Base-by-base conservation (phyloP, 2,329 filamentous ascomycete genomes). In the Diaporthe citriasiana region DNA sequence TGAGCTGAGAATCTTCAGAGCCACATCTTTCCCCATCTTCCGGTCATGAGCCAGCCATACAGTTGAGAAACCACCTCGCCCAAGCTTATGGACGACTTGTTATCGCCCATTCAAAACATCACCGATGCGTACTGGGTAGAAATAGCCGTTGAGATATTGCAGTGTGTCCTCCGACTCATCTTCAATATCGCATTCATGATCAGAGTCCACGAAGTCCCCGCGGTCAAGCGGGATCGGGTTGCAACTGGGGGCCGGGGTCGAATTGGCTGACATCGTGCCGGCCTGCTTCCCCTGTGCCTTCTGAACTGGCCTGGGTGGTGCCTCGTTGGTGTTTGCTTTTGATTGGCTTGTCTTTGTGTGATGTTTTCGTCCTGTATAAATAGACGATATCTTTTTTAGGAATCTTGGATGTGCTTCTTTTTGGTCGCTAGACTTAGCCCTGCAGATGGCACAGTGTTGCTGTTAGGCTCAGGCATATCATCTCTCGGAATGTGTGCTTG, bases 21-120 rank as follows among this genome's bases (percentile, higher is more conserved):
- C 45, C n/a, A 68, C 33, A 27, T 25, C 35, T 27, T 42, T 12
- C n/a, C n/a, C 42, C 7, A 6, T 42, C 42, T 40, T 55, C 5
- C 8, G 35, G 65, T 68, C 65, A 22, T 47, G 47, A 27, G 65
- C 47, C 17, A 68, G 47, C 47, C 65, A 68, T 3, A 68, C 65
- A 13, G 65, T 68, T 3, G 65, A 40, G 38, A 53, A 35, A 12
- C 65, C 65, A 13, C 30, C 65, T 27, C 35, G 47, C 17, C 65
- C 45, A 30, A 69, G 65, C 15, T 60, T 60, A 22, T 60, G 57
- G 15, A 60, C 13, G 15, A 60, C n/a, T 30, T 60, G n/a, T 7
- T 60, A 60, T 12, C 38, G 38, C n/a, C 17, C n/a, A 19, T 45
- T 22, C 6, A 60, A 45, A 12, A 60, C 2, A 22, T 60, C 57